Base-by-base conservation (phyloP, 192 early-diverging fungal genomes). In the Gaertneriomyces sp. region DNA sequence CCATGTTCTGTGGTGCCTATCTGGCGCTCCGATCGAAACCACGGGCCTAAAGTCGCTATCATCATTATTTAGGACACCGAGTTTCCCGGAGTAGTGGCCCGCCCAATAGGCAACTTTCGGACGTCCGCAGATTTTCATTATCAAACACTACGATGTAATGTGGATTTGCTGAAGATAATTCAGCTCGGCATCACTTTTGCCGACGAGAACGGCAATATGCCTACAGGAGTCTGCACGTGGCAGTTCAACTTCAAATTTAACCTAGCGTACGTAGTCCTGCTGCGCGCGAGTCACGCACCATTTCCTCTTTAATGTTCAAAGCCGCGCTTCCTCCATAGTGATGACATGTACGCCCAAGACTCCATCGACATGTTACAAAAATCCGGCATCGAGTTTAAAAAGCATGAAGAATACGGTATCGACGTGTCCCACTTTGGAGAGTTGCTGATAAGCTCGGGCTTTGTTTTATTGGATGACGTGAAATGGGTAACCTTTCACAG, bases 221-320 rank as follows among this genome's bases (percentile, higher is more conserved):
- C 97, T 47, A 84, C 85, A 47, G 91, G 89, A 61, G 87, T 85
- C 11, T 91, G 90, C 73, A 94, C 93, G 38, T 99, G 95, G 94
- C 97, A 99, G 79, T 99, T 99, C 78, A 98, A 99, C 84, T 99
- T 99, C 82, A 93, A 90, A 71, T 99, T 99, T 71, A 92, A 87
- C 69, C 71, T 99, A 52, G 79, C 75, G 90, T 92, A 74, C 71
- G 80, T 39, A 38, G 5, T 14, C 12, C 4, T 14, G 20, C 17
- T 55, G 10, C 39, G 12, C 4, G 14, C 3, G 4, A 56, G 12
- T 33, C 39, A 9, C 4, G 4, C 14, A 39, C 11, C 3, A 39
- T 56, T 38, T 69, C 38, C 7, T 41, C 39, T 68, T 33, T 38
- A 16, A 6, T 16, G 20, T 56, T 33, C 16, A 14, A 74, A 39